phyloP scores from a whole-genome alignment of 768 basidiomycete species.

The Mycena crocata region DNA sequence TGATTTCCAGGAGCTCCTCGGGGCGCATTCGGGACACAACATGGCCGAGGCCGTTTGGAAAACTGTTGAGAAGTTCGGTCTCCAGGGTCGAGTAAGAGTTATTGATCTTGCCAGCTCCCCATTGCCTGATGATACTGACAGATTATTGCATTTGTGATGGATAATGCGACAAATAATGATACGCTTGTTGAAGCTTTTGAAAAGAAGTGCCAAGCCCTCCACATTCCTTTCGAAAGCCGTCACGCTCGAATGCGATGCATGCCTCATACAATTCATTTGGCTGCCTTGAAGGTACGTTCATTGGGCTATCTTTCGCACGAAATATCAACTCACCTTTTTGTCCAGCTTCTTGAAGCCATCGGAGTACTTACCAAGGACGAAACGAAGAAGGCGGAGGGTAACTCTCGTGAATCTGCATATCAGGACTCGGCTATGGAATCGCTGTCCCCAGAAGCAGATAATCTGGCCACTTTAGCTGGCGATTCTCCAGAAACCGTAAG shows the following conservation, averaged over 20 bases:
- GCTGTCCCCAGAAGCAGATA: neutral
- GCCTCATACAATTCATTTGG: conserved; percentile 52
- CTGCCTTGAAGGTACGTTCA: conserved; percentile 42
- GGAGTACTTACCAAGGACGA: conserved; percentile 11
- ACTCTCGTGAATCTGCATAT: neutral
- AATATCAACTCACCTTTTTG: neutral
- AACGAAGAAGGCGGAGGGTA: neutral
- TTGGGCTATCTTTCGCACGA: neutral
- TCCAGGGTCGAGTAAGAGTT: neutral
- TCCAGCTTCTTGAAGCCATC: conserved; percentile 19
- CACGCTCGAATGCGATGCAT: conserved; percentile 46
- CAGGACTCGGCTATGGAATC: conserved; percentile 13
- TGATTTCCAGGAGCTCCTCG: neutral
- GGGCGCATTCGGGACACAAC: conserved; percentile 2
- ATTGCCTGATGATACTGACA: too few species aligned
- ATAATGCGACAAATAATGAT: conserved; percentile 52
- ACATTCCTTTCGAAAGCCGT: conserved; percentile 37
- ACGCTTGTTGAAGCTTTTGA: conserved; percentile 42
- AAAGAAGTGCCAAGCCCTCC: conserved; percentile 2
- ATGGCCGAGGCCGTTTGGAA: conserved; percentile 3
- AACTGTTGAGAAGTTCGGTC: neutral
- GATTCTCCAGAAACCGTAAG: neutral
- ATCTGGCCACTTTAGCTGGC: neutral
- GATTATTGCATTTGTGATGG: conserved; percentile 39
- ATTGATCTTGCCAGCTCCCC: too few species aligned